Conservation (phyloP, 805 yeast species). For the Starmerella apicola region DNA sequence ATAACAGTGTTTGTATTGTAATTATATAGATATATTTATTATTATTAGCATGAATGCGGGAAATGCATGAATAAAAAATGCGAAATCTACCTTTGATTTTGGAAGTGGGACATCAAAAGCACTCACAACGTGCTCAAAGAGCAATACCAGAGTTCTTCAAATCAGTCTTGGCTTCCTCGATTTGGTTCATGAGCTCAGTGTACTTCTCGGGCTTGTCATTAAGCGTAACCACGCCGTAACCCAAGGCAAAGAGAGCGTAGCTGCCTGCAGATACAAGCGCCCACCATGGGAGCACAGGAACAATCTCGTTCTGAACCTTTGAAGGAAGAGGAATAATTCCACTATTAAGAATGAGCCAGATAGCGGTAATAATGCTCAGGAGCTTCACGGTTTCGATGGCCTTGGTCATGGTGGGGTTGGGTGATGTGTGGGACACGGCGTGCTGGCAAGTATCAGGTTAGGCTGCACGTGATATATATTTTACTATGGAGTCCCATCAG, state of each 20-base stretch:
- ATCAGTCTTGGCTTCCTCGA: slow-evolving; percentile 51
- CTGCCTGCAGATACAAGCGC: slow-evolving; percentile 54
- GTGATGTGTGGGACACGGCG: neutral
- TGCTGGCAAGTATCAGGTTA: neutral
- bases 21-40: too few species aligned
- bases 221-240: slow-evolving; percentile 56
- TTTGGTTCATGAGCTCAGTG: slow-evolving; percentile 44
- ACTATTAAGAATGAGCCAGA: slow-evolving; percentile 40
- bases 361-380: slow-evolving; percentile 35
- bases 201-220: slow-evolving; percentile 61
- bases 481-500: too few species aligned
- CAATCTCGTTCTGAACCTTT: slow-evolving; percentile 38
- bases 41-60: neutral
- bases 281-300: slow-evolving; percentile 65
- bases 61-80: neutral
- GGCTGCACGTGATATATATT: too few species aligned
- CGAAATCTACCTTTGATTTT: neutral
- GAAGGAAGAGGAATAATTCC: slow-evolving; percentile 45
- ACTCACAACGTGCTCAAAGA: too few species aligned
- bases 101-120: neutral
- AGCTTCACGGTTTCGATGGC: slow-evolving; percentile 48
- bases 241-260: slow-evolving; percentile 54
- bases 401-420: slow-evolving; percentile 40
- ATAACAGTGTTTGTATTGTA: too few species aligned
- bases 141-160: slow-evolving; percentile 46